Base-by-base conservation (phyloP, 495 filamentous ascomycete species). In the Talaromyces trachyspermus region DNA sequence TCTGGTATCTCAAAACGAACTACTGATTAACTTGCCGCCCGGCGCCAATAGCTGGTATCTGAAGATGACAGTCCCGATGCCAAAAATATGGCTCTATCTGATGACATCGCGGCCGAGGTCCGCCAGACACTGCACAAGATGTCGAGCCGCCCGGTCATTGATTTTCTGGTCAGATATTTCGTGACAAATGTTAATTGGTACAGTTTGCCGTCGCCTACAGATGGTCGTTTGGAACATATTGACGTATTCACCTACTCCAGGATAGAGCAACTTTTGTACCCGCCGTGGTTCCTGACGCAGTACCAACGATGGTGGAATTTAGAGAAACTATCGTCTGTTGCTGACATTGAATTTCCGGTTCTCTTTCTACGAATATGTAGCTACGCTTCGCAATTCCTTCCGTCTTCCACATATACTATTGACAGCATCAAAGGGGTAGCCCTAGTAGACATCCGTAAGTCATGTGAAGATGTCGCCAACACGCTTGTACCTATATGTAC, bases 331-430 rank as follows among this genome's bases (percentile, higher is more conserved):
- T 38, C 35, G n/a, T 38, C 35, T 38, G 40, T 59, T 0, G 4
- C 23, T 14, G 59, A 62, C 11, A 37, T 56, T 10, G 56, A 64
- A 14, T 62, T 62, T 18, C 50, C 54, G 5, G 40, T 64, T 7
- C 59, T 64, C 3, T 43, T 62, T 25, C 46, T 64, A 0, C 30
- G 56, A 18, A 49, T 62, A 0, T 52, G 59, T 29, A 39, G 47
- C 7, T 64, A 62, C 42, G 49, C 56, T 5, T 52, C 57, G n/a
- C 61, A 60, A n/a, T 62, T 56, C 30, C 54, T 64, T 14, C 59
- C 59, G 8, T 58, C 58, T 0, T 51, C 52, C 14, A 36, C 42
- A 2, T 49, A 61, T 32, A 52, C 47, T 7, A 18, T 50, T n/a
- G 58, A 61, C 30, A 50, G 14, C 22, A 58, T 64, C 25, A 36